Evolutionary conservation across 805 yeast species (phyloP), one percentile per base, ranked within the genome.

Genomic region (Scheffersomyces spartinae): DNA sequence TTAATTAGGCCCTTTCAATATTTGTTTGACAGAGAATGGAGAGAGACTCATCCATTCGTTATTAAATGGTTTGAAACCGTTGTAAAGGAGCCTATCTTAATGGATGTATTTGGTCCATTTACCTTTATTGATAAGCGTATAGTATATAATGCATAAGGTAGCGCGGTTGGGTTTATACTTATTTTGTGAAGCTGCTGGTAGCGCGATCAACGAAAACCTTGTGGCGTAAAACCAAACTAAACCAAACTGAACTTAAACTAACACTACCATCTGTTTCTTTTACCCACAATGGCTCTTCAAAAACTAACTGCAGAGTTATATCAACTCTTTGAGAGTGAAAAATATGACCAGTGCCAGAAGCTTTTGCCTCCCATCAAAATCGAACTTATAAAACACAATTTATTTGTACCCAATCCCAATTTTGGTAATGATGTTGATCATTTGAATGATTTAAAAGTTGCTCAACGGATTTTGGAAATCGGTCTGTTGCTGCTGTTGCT

Each of bases 401-500:
- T 88, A 23, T 67, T 91, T 31, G 71, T 85, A 14, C 96, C 96
- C 11, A 30, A 52, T 5, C 28, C 43, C 17, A 49, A 52, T 33
- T 40, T 61, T 53, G 26, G 40, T 50, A 28, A 50, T 35, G 26
- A 51, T 40, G 49, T 53, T 40, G 8, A 33, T 11, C 65, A 65
- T 29, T 46, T 72, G 18, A 69, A 67, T 31, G 95, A 86, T 53
- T 64, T 85, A 30, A 62, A 68, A 32, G 81, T 84, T 20, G 74
- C 94, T 6, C 74, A 93, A 38, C 72, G 79, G 20, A 79, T 88
- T 21, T 59, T 91, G 26, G 97, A 91, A 49, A 71, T 85, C 32
- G 95, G 95, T 8, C 94, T 94, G 1, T 59, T 88, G 27, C 68
- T 81, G 10, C 68, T 86, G 25, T 72, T 91, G 33, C 76, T 77